A percentile compares a stretch with the other conserved stretches of the same genome.
phyloP scores from a whole-genome alignment of 2,329 filamentous ascomycete genomes.

The Simplicillium aogashimaense region DNA sequence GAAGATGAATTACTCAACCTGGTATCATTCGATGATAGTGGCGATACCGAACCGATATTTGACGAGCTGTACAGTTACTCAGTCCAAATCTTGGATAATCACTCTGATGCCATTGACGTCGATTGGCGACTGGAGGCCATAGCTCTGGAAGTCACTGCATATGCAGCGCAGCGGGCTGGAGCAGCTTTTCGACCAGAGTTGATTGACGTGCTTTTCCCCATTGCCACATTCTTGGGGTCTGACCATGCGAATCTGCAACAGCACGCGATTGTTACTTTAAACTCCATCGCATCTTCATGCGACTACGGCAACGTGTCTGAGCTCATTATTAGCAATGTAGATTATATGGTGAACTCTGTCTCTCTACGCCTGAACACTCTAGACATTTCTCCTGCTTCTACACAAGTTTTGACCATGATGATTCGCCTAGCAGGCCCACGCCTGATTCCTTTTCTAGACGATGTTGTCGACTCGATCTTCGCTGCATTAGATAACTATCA shows the following conservation, averaged over 20 bases:
- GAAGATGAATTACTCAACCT: conserved; percentile 58
- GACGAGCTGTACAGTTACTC: conserved; percentile 64
- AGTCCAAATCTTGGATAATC: conserved; percentile 47
- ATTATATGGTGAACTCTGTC: conserved; percentile 93
- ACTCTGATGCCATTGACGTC: conserved; percentile 33
- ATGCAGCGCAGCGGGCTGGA: conserved; percentile 60
- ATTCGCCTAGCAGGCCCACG: conserved; percentile 73
- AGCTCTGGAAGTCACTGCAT: conserved; percentile 69
- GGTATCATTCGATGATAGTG: conserved; percentile 24
- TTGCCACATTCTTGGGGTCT: conserved; percentile 81
- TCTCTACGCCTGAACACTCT: conserved; percentile 83
- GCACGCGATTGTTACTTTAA: conserved; percentile 76
- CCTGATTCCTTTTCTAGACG: conserved; percentile 81
- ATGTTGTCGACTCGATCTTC: conserved; percentile 85
- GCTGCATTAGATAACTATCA: conserved; percentile 91
- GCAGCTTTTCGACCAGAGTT: conserved; percentile 71
- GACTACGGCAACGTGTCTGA: conserved; percentile 65
- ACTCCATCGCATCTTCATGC: conserved; percentile 67
- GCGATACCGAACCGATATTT: conserved; percentile 35
- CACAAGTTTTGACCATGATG: conserved; percentile 91
- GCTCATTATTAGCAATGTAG: conserved; percentile 81
- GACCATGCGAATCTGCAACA: conserved; percentile 55
- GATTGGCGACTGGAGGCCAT: conserved; percentile 72
- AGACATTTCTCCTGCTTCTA: conserved; percentile 83
- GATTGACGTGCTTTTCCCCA: conserved; percentile 82